These are phyloP conservation scores for Diplodia sapinea DNA, from an alignment of 2,329 filamentous ascomycete genomes.

Conservation along the genomic window DNA sequence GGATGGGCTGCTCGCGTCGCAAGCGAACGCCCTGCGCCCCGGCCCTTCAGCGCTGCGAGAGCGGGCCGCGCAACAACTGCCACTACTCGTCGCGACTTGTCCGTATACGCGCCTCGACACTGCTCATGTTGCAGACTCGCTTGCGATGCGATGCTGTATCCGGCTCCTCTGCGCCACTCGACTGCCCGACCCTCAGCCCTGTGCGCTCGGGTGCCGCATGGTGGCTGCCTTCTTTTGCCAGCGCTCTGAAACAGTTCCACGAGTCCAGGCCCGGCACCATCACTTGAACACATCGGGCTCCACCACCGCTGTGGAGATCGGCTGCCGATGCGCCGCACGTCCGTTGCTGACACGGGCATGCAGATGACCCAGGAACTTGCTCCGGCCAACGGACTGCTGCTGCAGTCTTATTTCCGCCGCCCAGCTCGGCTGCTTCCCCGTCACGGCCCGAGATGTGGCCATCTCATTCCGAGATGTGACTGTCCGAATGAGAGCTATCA, in stretches of 20 bases:
- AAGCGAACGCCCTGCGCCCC: conserved; percentile 9
- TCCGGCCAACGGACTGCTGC: neutral
- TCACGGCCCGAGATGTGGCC: neutral
- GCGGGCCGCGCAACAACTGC: neutral
- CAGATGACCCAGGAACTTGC: conserved; percentile 3
- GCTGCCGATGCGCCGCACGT: neutral
- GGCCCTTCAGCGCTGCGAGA: neutral
- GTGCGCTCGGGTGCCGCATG: neutral
- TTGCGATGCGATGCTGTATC: conserved; percentile 9
- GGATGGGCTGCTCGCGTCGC: conserved; percentile 13
- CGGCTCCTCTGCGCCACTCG: neutral
- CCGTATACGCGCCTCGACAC: neutral
- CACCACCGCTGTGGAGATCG: too few relatives aligned
- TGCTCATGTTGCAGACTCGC: conserved; percentile 12
- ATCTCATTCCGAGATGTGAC: neutral
- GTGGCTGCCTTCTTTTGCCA: neutral
- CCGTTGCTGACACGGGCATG: neutral
- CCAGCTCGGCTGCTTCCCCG: neutral
- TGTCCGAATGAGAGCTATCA: neutral
- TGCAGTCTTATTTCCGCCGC: neutral
- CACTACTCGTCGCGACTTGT: neutral
- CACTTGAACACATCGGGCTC: neutral
- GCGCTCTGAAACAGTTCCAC: conserved; percentile 4
- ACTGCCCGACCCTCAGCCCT: neutral
- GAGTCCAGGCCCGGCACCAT: conserved; percentile 7